Evolutionary conservation across 805 yeast genomes (phyloP), one percentile per base, ranked within the genome.

Genomic region (Ogataea glucozyma): DNA sequence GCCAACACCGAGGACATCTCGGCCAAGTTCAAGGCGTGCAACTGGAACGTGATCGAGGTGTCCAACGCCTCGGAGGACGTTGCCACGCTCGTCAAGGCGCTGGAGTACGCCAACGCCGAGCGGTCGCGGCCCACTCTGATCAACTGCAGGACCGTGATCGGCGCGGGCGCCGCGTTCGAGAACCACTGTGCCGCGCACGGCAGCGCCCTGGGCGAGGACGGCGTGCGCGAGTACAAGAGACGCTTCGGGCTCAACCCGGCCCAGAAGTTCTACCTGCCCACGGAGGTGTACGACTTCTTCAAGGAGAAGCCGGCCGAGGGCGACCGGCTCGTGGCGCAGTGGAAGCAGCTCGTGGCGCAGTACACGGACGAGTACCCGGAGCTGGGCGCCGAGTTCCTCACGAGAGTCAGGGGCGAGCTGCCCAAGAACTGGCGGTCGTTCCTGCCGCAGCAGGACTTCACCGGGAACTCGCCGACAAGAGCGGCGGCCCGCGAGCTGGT

Each of bases 121-220:
- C 44, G 17, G 11, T 34, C 42, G 27, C 48, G 54, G 48, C 99
- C 99, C 67, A 81, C 96, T 47, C 73, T 88, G 67, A 85, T 91
- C 67, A 84, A 89, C 71, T 75, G 91, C 65, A 78, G 83, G 65
- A 93, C 99, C 58, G 84, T 85, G 64, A 91, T 91, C 61, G 99
- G 98, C 66, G 88, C 66, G 70, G 98, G 98, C 62, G 91, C 98
- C 42, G 68, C 81, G 56, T 71, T 74, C 53, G 81, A 78, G 58
- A 98, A 97, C 61, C 82, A 96, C 52, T 90, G 85, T 70, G 76
- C 85, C 58, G 98, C 93, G 40, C 99, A 93, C 73, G 99, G 99
- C 69, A 73, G 95, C 52, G 96, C 98, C 60, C 79, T 91, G 70
- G 89, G 90, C 77, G 74, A 89, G 40, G 98, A 89, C 61, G 98